Conservation (phyloP, 2,329 filamentous ascomycete species). For the Orbilia ellipsospora region DNA sequence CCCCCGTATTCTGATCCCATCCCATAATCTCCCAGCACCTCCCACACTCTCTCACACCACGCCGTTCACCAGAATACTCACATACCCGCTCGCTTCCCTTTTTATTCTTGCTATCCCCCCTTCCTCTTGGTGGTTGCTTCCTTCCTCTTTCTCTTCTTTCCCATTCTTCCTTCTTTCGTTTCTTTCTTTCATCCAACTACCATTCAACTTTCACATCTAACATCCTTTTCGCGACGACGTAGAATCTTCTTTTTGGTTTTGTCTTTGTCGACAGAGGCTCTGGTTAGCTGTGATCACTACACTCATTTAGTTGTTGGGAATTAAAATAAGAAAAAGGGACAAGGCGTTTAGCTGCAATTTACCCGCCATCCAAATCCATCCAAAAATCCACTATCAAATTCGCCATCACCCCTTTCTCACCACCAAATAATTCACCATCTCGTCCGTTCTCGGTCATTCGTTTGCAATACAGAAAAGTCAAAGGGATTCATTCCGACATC, state of each 20-base stretch:
- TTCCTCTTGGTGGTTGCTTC: background rate
- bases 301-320: constrained; percentile 49
- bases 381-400: too few relatives aligned
- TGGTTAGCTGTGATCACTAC: constrained; percentile 55
- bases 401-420: background rate
- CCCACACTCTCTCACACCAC: background rate
- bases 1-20: background rate
- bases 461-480: background rate
- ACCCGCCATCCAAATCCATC: constrained; percentile 7
- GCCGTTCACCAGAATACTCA: background rate
- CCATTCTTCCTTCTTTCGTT: background rate
- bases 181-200: constrained; percentile 19
- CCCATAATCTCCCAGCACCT: constrained; percentile 15
- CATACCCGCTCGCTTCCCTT: background rate
- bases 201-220: constrained; percentile 29
- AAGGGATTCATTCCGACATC: background rate
- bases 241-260: constrained; percentile 34
- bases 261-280: constrained; percentile 49
- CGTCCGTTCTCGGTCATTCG: constrained; percentile 19
- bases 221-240: constrained; percentile 24
- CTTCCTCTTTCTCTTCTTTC: constrained; percentile 18
- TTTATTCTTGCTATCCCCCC: constrained; percentile 2
- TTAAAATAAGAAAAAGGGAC: background rate
- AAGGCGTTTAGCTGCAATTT: constrained; percentile 31
- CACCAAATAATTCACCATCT: constrained; percentile 3